Base-by-base conservation (phyloP, 1,284 basidiomycete genomes). In the Phlebopus sp. region DNA sequence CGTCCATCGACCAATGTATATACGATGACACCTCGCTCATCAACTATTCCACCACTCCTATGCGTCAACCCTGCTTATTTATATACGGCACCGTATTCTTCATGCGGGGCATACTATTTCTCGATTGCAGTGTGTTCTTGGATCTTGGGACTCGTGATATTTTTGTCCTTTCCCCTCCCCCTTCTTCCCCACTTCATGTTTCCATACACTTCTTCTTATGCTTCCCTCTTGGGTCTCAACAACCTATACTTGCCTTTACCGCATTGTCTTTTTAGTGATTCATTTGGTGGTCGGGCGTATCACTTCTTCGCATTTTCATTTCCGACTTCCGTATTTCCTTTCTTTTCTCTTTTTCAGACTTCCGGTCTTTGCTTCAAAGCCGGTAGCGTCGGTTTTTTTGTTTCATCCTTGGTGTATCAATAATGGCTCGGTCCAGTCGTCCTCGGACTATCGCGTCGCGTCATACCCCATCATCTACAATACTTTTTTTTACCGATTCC, bases 131-230 rank as follows among this genome's bases (percentile, higher is more conserved):
- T 70, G 66, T 70, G 66, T 68, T 74, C 64, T 74, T 74, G 72
- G 69, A 68, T 74, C 66, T 64, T 72, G 65, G 71, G 68, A 70
- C 67, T 56, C 59, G 59, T 65, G 55, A 52, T 62, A 66, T 62
- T 58, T 50, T 23, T 5, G 23, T 49, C 43, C 30, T 39, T 18
- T 36, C 17, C 44, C 34, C 29, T 21, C 11, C 32, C 31, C 15
- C 38, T 49, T 51, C 48, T 52, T 55, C 48, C 44, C 57, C 57
- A 55, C 53, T 60, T 57, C 55, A 51, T 45, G 38, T 51, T 47
- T 30, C 37, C 30, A 42, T 41, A 45, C 47, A 37, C 51, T 53
- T 46, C 57, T 54, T 21, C 50, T 53, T 46, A 47, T 58, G 55
- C 23, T 50, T 42, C 45, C 50, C 49, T 61, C 59, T 54, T 61